Base-by-base conservation (phyloP, 2,329 filamentous ascomycete genomes). In the Diplodia sapinea region DNA sequence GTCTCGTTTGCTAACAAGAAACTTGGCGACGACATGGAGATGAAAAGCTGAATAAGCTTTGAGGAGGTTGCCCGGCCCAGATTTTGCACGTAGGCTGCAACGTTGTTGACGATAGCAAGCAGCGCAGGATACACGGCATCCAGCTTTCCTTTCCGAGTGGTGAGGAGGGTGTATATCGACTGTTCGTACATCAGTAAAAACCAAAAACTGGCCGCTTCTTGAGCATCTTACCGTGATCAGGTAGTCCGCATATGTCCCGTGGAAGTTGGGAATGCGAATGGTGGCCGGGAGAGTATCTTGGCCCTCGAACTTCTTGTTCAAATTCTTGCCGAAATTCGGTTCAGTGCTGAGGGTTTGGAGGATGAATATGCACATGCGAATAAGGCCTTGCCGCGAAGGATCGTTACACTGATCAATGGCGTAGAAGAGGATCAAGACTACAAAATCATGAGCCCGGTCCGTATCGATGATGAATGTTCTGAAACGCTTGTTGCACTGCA, bases 401-500 rank as follows among this genome's bases (percentile, higher is more conserved):
- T 98, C 94, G 51, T 88, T 87, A 75, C 93, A 93, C 78, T 95
- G 91, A 76, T 97, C 93, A 56, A 97, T 88, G 4, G 94, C 93
- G 77, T 98, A 97, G 80, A 96, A 99, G 3, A 98, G 82, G 50
- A 96, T 89, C 23, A 98, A 83, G 13, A 98, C 88, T 63, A 97
- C 86, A 79, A 98, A 97, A 77, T 99, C 95, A 74, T 97, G 92
- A 0, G 92, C 92, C 65, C 94, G 86, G 75, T 95, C 93, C 0
- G 95, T 98, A 73, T 99, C 95, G 70, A 98, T 94, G 74, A 99
- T 95, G 79, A 97, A 99, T 1, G 93, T 93, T 38, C 95, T 87
- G 81, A 99, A 99, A 68, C 94, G 87, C 80, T 97, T 98, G 81
- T 99, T 99, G 85, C 94, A 97, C 79, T 99, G 95, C 4, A 95